Conservation (phyloP, 2,329 filamentous ascomycete genomes). For the Trichophyton simii region DNA sequence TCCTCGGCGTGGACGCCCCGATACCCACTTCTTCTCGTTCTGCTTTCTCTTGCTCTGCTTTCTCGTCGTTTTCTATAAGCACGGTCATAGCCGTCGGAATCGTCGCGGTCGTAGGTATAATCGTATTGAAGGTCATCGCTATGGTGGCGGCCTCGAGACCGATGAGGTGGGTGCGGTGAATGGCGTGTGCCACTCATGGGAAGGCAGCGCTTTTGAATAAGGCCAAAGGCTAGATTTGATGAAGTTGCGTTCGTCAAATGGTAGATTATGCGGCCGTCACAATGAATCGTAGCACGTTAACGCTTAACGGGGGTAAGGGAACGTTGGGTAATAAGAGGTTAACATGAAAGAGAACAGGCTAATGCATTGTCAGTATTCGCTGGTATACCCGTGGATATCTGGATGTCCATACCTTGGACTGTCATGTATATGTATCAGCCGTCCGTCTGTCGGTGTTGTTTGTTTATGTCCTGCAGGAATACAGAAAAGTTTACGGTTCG, state of each 20-base stretch:
- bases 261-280: not conserved
- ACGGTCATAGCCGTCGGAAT: conserved; percentile 4
- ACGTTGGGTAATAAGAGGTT: not conserved
- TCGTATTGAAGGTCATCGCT: conserved; percentile 7
- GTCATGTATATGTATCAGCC: not conserved
- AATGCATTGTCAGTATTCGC: not conserved
- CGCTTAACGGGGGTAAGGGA: not conserved
- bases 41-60: not conserved
- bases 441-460: not conserved
- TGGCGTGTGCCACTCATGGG: conserved; percentile 5
- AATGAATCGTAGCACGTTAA: not conserved
- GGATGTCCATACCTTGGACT: too few species aligned
- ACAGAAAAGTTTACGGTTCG: not conserved
- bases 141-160: conserved; percentile 9
- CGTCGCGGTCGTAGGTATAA: conserved; percentile 4
- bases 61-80: not conserved
- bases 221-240: not conserved
- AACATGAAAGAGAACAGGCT: not conserved
- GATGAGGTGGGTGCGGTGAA: conserved; percentile 13
- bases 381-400: too few species aligned
- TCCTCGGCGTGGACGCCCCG: not conserved
- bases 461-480: not conserved
- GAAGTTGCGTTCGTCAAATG: not conserved
- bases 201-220: not conserved
- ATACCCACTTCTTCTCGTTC: not conserved